These are phyloP conservation scores for Fusarium pseudonygamai DNA, from an alignment of 2,329 filamentous ascomycete species.

Conservation along the genomic window DNA sequence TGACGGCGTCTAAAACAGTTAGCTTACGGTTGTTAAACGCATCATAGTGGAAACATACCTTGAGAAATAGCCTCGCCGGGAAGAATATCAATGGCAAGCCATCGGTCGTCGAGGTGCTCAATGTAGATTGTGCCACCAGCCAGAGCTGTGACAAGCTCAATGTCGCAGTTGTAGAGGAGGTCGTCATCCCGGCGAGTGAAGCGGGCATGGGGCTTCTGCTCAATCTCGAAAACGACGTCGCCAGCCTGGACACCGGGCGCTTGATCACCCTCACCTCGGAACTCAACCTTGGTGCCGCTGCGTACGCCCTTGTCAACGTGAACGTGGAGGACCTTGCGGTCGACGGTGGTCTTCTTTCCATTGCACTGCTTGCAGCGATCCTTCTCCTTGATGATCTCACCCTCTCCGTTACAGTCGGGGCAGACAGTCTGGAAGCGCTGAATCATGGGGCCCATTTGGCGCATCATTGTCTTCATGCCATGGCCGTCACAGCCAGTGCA, in stretches of 20 bases:
- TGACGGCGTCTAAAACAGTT: constrained; percentile 75
- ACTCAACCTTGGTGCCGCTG: constrained; percentile 95
- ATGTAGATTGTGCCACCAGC: constrained; percentile 91
- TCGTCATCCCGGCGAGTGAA: constrained; percentile 98
- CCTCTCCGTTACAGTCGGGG: constrained; percentile 97
- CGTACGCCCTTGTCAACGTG: constrained; percentile 95
- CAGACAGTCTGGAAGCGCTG: constrained; percentile 99
- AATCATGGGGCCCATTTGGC: constrained; percentile 99
- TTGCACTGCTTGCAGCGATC: constrained; percentile 96
- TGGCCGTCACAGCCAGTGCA: constrained; percentile 91
- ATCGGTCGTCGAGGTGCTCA: constrained; percentile 97
- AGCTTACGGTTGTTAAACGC: constrained; percentile 23
- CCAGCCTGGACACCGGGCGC: constrained; percentile 91
- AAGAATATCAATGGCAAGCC: constrained; percentile 91
- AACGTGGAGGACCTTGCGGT: constrained; percentile 97
- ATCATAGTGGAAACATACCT: constrained; percentile 65
- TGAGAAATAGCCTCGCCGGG: constrained; percentile 95
- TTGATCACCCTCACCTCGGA: constrained; percentile 96
- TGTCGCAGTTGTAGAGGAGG: constrained; percentile 92
- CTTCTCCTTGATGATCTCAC: constrained; percentile 95
- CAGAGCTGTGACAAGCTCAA: constrained; percentile 93
- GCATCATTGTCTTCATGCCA: constrained; percentile 99
- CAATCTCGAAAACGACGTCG: constrained; percentile 98
- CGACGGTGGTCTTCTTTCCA: constrained; percentile 97
- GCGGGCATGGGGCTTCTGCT: constrained; percentile 96